phyloP scores from a whole-genome alignment of 768 basidiomycete species.

The Tulasnella calospora region DNA sequence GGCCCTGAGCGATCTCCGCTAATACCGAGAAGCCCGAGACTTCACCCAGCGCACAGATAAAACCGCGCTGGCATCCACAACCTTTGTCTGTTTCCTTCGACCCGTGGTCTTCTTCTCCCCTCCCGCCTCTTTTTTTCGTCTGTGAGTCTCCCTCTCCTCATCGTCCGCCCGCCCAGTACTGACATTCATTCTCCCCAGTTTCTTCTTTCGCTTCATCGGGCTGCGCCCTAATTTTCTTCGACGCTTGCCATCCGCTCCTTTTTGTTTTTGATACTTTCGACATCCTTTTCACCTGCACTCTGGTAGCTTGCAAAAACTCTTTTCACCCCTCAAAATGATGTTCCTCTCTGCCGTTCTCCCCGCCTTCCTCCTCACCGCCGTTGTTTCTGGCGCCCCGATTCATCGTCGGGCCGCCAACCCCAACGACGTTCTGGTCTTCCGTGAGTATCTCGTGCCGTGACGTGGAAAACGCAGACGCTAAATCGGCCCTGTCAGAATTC shows the following conservation, averaged over 20 bases:
- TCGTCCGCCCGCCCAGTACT: not conserved
- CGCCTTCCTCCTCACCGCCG: constrained; percentile 27
- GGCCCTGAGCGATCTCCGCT: not conserved
- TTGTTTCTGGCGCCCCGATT: constrained; percentile 45
- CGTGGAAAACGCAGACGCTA: not conserved
- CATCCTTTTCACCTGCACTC: constrained; percentile 41
- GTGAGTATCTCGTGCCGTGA: constrained; percentile 26
- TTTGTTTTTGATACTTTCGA: constrained; percentile 36
- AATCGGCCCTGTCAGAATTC: constrained; percentile 49
- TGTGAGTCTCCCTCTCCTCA: constrained; percentile 4
- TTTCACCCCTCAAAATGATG: constrained; percentile 22
- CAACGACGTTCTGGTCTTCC: constrained; percentile 48
- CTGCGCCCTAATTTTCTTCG: constrained; percentile 54
- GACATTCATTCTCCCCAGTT: not conserved
- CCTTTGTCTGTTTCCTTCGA: not conserved
- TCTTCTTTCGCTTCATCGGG: constrained; percentile 49
- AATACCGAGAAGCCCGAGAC: constrained; percentile 1
- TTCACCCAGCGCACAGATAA: not conserved
- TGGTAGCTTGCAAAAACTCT: constrained; percentile 3
- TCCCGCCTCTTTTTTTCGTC: not conserved
- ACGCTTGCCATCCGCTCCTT: constrained; percentile 35
- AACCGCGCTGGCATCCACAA: not conserved
- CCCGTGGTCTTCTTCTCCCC: constrained; percentile 8
- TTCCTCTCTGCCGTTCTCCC: constrained; percentile 22
- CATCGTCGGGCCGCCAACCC: constrained; percentile 37